Conservation (phyloP, 192 early-diverging fungal species). For the Chytriomyces sp. region DNA sequence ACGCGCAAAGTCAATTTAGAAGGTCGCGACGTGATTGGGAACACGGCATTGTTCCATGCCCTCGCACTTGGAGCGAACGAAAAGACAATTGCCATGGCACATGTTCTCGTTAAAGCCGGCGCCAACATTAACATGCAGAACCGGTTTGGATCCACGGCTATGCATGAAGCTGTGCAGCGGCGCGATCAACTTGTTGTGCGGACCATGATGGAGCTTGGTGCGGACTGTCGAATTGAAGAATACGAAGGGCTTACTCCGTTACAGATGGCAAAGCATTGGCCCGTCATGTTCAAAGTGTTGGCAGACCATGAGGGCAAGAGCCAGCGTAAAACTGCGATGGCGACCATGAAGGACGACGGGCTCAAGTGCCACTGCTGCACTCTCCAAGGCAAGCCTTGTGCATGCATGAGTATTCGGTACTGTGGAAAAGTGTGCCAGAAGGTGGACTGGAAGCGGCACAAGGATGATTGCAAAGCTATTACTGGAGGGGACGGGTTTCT, state of each 20-base stretch:
- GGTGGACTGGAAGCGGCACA: conserved; percentile 7
- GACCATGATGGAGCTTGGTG: not conserved
- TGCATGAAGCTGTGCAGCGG: not conserved
- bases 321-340: not conserved
- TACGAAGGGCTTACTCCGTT: conserved; percentile 1
- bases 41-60: conserved; percentile 15
- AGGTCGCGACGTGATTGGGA: conserved; percentile 5
- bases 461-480: not conserved
- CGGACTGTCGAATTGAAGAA: not conserved
- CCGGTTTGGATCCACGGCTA: not conserved
- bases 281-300: not conserved
- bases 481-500: not conserved
- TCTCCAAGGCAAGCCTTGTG: not conserved
- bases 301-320: not conserved
- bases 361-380: not conserved
- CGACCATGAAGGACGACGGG: not conserved
- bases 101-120: not conserved
- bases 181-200: not conserved
- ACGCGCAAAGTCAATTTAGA: conserved; percentile 3
- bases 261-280: not conserved
- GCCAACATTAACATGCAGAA: conserved; percentile 8
- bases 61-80: not conserved
- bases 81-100: not conserved
- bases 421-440: not conserved
- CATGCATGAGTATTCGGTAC: not conserved